These are phyloP conservation scores for Cenchrus americanus DNA, from an alignment of 176 grass and related monocot species.

Conservation along the genomic window DNA sequence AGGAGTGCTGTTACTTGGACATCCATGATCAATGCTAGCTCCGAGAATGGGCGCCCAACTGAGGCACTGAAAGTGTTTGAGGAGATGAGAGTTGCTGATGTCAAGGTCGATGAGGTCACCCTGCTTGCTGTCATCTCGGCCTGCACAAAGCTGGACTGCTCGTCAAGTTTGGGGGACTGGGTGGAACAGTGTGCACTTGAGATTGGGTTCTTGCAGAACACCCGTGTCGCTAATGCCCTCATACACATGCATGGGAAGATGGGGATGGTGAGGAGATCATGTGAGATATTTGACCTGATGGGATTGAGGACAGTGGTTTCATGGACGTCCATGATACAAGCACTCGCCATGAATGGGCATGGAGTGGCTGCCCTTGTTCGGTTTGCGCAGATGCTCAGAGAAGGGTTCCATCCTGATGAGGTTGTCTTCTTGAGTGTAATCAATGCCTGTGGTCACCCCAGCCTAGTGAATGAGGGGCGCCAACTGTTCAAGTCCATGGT, in stretches of 20 bases:
- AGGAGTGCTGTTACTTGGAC: conserved; percentile 64
- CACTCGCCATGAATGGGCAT: conserved; percentile 55
- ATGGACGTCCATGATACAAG: conserved; percentile 63
- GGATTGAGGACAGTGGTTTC: conserved; percentile 48
- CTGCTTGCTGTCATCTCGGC: conserved; percentile 55
- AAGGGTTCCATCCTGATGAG: conserved; percentile 63
- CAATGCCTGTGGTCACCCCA: conserved; percentile 51
- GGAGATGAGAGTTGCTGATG: conserved; percentile 48
- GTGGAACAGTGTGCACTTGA: conserved; percentile 33
- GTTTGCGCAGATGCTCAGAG: conserved; percentile 63
- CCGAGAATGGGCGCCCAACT: conserved; percentile 21
- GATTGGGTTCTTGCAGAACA: conserved; percentile 34
- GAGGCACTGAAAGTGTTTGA: conserved; percentile 47
- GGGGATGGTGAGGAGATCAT: conserved; percentile 52
- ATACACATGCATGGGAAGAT: conserved; percentile 64
- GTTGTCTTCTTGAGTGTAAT: conserved; percentile 50
- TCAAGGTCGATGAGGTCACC: conserved; percentile 53
- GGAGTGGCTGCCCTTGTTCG: conserved; percentile 49
- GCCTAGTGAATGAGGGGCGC: conserved; percentile 41
- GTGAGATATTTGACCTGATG: conserved; percentile 50
- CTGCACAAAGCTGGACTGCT: conserved; percentile 43
- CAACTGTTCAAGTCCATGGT: conserved; percentile 60
- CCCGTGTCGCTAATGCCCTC: conserved; percentile 47
- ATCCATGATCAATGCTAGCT: conserved; percentile 61
- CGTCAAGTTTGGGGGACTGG: conserved; percentile 32